These are phyloP conservation scores for Psidium friedrichsthalianum DNA, from an alignment of 345 rosid species.

Conservation along the genomic window DNA sequence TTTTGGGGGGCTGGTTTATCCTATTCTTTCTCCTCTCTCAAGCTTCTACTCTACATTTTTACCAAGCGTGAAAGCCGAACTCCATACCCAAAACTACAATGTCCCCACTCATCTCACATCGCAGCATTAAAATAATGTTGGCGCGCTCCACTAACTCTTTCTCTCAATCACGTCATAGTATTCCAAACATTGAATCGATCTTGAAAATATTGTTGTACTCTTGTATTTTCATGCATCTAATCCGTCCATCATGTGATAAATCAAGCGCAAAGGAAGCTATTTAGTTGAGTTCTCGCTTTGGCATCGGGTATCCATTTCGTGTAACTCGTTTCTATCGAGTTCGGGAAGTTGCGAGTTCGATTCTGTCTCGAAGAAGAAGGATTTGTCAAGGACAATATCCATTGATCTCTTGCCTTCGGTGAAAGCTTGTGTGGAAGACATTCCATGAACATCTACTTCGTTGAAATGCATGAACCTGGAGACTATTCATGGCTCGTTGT, in stretches of 20 bases:
- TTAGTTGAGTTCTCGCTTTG: background rate
- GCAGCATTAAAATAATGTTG: background rate
- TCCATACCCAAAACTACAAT: no score
- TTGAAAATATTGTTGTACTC: background rate
- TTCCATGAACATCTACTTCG: background rate
- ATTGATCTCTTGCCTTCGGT: background rate
- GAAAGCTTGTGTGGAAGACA: background rate
- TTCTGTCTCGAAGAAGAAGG: no score
- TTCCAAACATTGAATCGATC: background rate
- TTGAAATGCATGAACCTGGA: background rate
- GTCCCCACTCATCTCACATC: background rate
- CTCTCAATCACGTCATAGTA: background rate
- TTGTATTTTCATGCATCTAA: background rate
- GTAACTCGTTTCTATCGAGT: background rate
- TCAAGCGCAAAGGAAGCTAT: background rate
- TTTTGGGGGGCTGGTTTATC: no score
- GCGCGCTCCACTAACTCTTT: background rate
- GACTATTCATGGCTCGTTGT: background rate
- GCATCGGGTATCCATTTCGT: rapidly evolving
- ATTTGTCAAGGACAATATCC: background rate
- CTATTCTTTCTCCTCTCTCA: no score
- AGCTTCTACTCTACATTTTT: no score
- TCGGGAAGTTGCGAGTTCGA: background rate
- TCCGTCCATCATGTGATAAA: background rate
- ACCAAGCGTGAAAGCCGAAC: no score